phyloP scores from a whole-genome alignment of 306 rosid species.

The Styphnolobium japonicum region DNA sequence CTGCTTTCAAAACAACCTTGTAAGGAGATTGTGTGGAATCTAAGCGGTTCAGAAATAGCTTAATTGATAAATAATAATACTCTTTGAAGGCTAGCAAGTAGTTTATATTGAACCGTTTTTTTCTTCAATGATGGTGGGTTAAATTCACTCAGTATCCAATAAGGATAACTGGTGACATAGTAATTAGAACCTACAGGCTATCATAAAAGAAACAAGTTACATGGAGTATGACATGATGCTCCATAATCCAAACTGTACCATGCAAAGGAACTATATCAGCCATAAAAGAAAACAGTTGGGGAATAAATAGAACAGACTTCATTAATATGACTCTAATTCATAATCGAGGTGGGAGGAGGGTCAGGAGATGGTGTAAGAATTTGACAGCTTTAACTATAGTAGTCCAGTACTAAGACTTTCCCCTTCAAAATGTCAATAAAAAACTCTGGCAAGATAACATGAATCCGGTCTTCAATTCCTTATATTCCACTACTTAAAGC shows the following conservation, averaged over 20 bases:
- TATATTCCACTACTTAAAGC: background rate
- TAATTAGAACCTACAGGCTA: background rate
- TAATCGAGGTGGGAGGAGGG: background rate
- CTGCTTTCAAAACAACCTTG: too few relatives aligned
- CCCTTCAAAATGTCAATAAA: constrained; percentile 17
- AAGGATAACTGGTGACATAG: background rate
- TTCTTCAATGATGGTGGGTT: background rate
- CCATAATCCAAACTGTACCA: background rate
- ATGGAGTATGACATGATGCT: background rate
- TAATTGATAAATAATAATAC: too few relatives aligned
- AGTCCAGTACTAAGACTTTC: constrained; percentile 4
- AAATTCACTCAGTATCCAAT: background rate
- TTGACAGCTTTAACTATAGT: constrained; percentile 5
- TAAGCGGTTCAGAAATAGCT: too few relatives aligned
- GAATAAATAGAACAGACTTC: background rate
- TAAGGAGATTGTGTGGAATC: too few relatives aligned
- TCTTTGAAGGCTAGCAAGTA: too few relatives aligned
- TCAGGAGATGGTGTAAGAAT: background rate
- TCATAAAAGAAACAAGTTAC: background rate
- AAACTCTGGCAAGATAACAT: background rate
- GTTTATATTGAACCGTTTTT: background rate
- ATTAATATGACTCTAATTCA: background rate
- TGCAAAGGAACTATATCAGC: background rate
- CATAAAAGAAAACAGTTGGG: background rate
- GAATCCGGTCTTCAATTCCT: background rate